phyloP scores from a whole-genome alignment of 2,329 filamentous ascomycete genomes.

The Conoideocrella luteorostrata region DNA sequence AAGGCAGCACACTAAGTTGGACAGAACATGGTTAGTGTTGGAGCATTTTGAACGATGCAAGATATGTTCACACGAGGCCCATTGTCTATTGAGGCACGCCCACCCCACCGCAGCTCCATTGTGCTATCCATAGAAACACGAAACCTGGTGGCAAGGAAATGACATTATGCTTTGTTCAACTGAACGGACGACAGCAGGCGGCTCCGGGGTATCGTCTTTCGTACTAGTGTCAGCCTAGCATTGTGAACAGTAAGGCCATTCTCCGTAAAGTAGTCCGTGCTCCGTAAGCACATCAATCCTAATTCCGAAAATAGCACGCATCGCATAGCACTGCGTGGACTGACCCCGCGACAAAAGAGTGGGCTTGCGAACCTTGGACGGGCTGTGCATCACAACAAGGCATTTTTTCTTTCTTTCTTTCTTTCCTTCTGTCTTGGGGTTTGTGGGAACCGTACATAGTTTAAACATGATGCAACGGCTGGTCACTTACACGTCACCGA shows the following conservation, averaged over 20 bases:
- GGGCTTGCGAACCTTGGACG: background rate
- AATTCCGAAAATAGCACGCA: slow-evolving; percentile 2
- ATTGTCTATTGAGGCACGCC: too few species aligned
- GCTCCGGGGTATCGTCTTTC: slow-evolving; percentile 4
- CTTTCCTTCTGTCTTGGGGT: too few species aligned
- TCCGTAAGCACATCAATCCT: background rate
- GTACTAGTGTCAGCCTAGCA: slow-evolving; percentile 10
- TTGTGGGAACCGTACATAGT: too few species aligned
- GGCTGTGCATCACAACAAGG: slow-evolving; percentile 2
- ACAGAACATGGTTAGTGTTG: background rate
- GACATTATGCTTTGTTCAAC: background rate
- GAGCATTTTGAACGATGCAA: too few species aligned
- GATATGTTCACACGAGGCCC: too few species aligned
- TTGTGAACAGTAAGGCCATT: too few species aligned
- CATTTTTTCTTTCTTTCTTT: too few species aligned
- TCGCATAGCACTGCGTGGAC: too few species aligned
- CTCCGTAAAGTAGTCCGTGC: too few species aligned
- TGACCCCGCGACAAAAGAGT: background rate
- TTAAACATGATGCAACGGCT: background rate
- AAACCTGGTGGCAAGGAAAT: background rate
- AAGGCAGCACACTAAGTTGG: slow-evolving; percentile 10
- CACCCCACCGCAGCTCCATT: too few species aligned
- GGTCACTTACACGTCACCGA: slow-evolving; percentile 22
- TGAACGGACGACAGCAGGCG: slow-evolving; percentile 3
- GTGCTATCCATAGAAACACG: too few species aligned